Evolutionary conservation across 169 alveolate species (phyloP).

Genomic region (Plasmodium blacklocki): DNA sequence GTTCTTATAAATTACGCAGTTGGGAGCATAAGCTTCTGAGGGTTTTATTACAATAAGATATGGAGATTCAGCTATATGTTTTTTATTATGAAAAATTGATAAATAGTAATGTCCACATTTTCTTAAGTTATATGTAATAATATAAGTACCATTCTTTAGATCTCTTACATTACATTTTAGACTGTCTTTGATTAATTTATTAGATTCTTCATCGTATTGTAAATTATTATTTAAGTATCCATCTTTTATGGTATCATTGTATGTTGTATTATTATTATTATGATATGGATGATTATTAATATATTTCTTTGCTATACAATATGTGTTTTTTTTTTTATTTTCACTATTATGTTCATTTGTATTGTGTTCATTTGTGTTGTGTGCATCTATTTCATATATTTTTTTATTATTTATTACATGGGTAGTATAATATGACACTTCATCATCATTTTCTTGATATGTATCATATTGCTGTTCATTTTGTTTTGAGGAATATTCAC

Average conservation of each 20-base stretch:
- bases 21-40: conserved; percentile 33
- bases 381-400: background rate
- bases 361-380: background rate
- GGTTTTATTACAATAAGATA: conserved; percentile 54
- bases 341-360: background rate
- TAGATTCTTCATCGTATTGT: conserved; percentile 21
- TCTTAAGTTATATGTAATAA: conserved; percentile 40
- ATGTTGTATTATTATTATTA: background rate
- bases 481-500: background rate
- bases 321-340: background rate
- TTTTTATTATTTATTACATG: no score
- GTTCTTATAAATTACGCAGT: conserved; percentile 45
- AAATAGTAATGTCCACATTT: conserved; percentile 47
- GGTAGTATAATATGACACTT: no score
- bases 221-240: conserved; percentile 20
- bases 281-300: background rate
- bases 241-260: conserved; percentile 55
- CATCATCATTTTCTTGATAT: no score
- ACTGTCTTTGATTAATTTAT: conserved; percentile 21
- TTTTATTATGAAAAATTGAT: conserved; percentile 55
- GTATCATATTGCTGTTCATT: no score
- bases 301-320: background rate
- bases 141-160: conserved; percentile 65
- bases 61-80: conserved; percentile 44
- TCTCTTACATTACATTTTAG: conserved; percentile 44